Evolutionary conservation across 768 basidiomycete species (phyloP).

Genomic region (Cantharellus anzutake): DNA sequence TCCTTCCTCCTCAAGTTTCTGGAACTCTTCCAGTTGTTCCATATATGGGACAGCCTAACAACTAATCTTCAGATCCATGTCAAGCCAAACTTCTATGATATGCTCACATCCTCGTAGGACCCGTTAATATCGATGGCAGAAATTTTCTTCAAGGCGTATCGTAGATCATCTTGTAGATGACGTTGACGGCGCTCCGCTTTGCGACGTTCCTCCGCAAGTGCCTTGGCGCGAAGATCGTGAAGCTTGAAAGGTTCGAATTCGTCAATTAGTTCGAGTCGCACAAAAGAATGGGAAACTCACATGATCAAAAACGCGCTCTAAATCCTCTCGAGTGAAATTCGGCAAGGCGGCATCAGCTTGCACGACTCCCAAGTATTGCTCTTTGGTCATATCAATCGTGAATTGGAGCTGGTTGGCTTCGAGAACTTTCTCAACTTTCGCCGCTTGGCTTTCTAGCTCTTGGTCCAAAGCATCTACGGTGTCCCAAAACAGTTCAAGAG

Average conservation of each 20-base stretch:
- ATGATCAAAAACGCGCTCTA: conserved; percentile 38
- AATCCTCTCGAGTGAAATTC: conserved; percentile 31
- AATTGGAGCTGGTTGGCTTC: conserved; percentile 27
- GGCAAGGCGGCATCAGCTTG: conserved; percentile 34
- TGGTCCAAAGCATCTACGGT: conserved; percentile 73
- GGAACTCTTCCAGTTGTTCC: conserved; percentile 68
- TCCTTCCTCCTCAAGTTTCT: conserved; percentile 67
- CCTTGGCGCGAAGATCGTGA: conserved; percentile 51
- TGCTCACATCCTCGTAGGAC: conserved; percentile 61
- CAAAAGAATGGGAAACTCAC: conserved; percentile 24
- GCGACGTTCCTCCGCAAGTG: conserved; percentile 73
- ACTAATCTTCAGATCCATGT: conserved; percentile 32
- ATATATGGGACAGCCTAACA: conserved; percentile 52
- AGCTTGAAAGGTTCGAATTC: conserved; percentile 28
- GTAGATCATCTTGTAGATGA: conserved; percentile 84
- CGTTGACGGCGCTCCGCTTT: conserved; percentile 59
- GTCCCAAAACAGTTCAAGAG: conserved; percentile 95
- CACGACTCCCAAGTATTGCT: conserved; percentile 36
- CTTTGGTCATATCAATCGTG: conserved; percentile 39
- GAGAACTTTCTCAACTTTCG: conserved; percentile 15
- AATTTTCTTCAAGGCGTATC: conserved; percentile 87
- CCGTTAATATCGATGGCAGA: conserved; percentile 60
- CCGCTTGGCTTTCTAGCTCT: conserved; percentile 49
- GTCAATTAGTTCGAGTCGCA: background rate
- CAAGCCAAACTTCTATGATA: background rate